Evolutionary conservation across 1,139 yeast genomes (phyloP), one percentile per base, ranked within the genome.

Genomic region (Yamadazyma triangularis): DNA sequence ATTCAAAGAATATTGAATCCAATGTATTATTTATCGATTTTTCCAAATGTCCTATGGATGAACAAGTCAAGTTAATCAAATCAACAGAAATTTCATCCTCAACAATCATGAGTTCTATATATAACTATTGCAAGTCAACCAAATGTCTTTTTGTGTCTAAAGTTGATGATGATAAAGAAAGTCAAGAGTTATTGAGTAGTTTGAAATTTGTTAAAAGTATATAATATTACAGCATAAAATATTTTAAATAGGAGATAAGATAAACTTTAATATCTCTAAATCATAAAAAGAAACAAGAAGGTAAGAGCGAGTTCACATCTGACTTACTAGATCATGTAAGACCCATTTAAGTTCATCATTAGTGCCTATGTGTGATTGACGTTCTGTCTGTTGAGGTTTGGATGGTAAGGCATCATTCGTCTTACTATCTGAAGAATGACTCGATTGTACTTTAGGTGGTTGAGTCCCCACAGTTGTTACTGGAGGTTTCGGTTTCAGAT

Each of bases 261-360:
- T n/a, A n/a, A n/a, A n/a, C n/a, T n/a, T n/a, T n/a, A n/a, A n/a
- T n/a, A n/a, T n/a, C n/a, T n/a, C n/a, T n/a, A n/a, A n/a, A n/a
- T n/a, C n/a, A n/a, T n/a, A n/a, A n/a, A n/a, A n/a, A n/a, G n/a
- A n/a, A n/a, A n/a, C n/a, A n/a, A n/a, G n/a, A n/a, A n/a, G n/a
- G n/a, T n/a, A 23, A 8, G 13, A 7, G 13, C 5, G 18, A 25
- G 12, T 25, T 50, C 48, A 62, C 58, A 60, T 58, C 4, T 65
- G 56, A 12, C 66, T 50, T 9, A 64, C 51, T 38, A 68, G 56
- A 39, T 81, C 89, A 55, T 77, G 80, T 26, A 83, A 65, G 31
- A 82, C 63, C 84, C 87, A 77, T 44, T 78, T 76, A 40, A 83
- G 59, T 49, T 83, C 93, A 40, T 80, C 83, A 15, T 75, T 69